Evolutionary conservation across 352 stramenopile genomes (phyloP).

Genomic region (Phytophthora lateralis): DNA sequence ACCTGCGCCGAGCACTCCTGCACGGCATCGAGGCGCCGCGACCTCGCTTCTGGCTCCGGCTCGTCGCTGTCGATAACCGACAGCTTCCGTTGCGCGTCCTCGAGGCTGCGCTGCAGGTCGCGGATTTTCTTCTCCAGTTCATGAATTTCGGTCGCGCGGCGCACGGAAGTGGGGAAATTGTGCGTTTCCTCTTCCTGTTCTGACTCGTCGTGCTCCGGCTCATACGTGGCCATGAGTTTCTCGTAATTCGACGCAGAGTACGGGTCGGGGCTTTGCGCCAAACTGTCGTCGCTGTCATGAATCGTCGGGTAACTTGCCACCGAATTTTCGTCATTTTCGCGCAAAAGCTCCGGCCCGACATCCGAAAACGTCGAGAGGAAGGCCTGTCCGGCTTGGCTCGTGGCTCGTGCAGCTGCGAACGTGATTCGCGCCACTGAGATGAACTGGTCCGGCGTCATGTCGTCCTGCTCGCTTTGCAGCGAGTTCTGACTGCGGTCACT

Average conservation of each 20-base stretch:
- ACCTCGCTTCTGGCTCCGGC: slow-evolving; percentile 46
- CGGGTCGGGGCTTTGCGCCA: slow-evolving; percentile 41
- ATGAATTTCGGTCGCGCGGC: slow-evolving; percentile 44
- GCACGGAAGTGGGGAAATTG: slow-evolving; percentile 32
- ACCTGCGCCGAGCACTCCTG: slow-evolving; percentile 49
- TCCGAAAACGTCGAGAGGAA: slow-evolving; percentile 60
- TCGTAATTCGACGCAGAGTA: slow-evolving; percentile 71
- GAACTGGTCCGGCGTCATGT: slow-evolving; percentile 58
- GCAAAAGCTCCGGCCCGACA: slow-evolving; percentile 30
- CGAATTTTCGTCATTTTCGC: slow-evolving; percentile 23
- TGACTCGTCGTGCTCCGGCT: slow-evolving; percentile 33
- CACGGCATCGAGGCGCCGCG: slow-evolving; percentile 37
- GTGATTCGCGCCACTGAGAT: slow-evolving; percentile 65
- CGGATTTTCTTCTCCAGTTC: slow-evolving; percentile 70
- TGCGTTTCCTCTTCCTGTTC: slow-evolving; percentile 36
- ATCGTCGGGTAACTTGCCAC: slow-evolving; percentile 45
- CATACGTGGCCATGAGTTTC: slow-evolving; percentile 57
- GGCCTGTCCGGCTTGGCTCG: slow-evolving; percentile 56
- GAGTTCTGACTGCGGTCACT: slow-evolving; percentile 34
- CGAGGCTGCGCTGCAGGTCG: slow-evolving; percentile 59
- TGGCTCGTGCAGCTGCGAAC: slow-evolving; percentile 63
- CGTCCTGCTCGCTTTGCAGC: slow-evolving; percentile 22
- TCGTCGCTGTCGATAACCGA: slow-evolving; percentile 64
- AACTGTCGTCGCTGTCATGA: slow-evolving; percentile 37
- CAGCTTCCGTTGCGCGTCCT: slow-evolving; percentile 66